Conservation (phyloP, 2,329 filamentous ascomycete species). For the Bipolaris gigantea region DNA sequence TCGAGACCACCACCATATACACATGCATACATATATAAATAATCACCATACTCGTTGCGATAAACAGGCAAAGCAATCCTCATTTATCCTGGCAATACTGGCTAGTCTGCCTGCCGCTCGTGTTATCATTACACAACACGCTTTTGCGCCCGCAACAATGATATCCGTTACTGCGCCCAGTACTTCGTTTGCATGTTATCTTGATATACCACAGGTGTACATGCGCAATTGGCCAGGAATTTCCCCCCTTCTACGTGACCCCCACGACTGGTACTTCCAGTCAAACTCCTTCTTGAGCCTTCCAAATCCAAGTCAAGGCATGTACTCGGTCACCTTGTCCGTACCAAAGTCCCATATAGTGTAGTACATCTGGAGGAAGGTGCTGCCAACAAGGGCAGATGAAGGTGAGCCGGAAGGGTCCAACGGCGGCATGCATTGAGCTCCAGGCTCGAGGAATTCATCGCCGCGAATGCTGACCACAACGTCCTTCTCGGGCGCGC, state of each 20-base stretch:
- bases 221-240: no score
- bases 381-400: slow-evolving; percentile 17
- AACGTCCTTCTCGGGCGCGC: slow-evolving; percentile 10
- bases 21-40: no score
- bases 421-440: slow-evolving; percentile 21
- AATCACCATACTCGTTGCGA: no score
- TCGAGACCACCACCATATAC: background rate
- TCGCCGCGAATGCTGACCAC: slow-evolving; percentile 15
- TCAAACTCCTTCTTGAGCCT: slow-evolving; percentile 25
- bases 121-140: no score
- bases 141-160: no score
- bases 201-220: no score
- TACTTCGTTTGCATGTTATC: no score
- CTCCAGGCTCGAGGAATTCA: slow-evolving; percentile 10
- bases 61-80: no score
- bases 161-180: no score
- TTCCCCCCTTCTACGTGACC: background rate
- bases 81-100: no score
- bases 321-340: slow-evolving; percentile 14
- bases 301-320: slow-evolving; percentile 22
- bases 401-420: slow-evolving; percentile 3
- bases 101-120: no score
- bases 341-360: slow-evolving; percentile 22
- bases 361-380: slow-evolving; percentile 17
- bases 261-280: slow-evolving; percentile 2